Percentiles rank a stretch among this genome's conserved stretches.
These are phyloP conservation scores for Gossypium gossypioides DNA, from an alignment of 441 rosid species.

Conservation along the genomic window DNA sequence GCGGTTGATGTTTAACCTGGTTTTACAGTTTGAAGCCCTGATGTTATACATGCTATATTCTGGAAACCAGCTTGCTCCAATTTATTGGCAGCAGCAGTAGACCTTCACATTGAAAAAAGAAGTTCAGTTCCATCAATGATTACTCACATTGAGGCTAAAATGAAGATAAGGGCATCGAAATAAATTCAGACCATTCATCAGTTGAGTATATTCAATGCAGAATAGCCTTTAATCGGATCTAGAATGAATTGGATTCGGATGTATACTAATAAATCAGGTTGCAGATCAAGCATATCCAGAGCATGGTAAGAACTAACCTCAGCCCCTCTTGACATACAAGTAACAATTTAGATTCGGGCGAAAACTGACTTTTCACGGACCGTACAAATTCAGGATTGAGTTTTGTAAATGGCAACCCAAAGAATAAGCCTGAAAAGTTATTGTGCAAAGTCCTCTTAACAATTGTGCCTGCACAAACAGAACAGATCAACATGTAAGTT, in stretches of 20 bases:
- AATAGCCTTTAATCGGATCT: background rate
- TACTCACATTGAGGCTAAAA: background rate
- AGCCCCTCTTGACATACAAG: conserved; percentile 91
- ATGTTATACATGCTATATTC: conserved; percentile 66
- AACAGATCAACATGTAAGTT: background rate
- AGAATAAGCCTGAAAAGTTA: conserved; percentile 81
- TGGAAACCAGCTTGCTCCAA: conserved; percentile 49
- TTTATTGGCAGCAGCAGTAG: conserved; percentile 53
- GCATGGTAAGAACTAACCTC: conserved; percentile 41
- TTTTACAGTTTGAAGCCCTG: conserved; percentile 81
- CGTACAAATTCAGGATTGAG: conserved; percentile 60
- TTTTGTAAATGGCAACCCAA: conserved; percentile 67
- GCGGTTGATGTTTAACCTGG: conserved; percentile 43
- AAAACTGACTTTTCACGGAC: conserved; percentile 45
- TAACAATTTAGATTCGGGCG: conserved; percentile 51
- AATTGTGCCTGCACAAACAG: conserved; percentile 48
- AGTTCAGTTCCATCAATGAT: conserved; percentile 7
- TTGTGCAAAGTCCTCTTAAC: conserved; percentile 78
- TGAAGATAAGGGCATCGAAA: background rate
- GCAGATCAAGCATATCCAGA: background rate
- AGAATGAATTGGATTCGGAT: background rate
- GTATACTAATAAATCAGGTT: background rate
- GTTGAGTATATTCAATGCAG: background rate
- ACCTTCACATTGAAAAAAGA: conserved; percentile 39
- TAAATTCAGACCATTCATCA: background rate